Evolutionary conservation across 805 yeast species (phyloP).

Genomic region (Hermanozyma aechmeae): DNA sequence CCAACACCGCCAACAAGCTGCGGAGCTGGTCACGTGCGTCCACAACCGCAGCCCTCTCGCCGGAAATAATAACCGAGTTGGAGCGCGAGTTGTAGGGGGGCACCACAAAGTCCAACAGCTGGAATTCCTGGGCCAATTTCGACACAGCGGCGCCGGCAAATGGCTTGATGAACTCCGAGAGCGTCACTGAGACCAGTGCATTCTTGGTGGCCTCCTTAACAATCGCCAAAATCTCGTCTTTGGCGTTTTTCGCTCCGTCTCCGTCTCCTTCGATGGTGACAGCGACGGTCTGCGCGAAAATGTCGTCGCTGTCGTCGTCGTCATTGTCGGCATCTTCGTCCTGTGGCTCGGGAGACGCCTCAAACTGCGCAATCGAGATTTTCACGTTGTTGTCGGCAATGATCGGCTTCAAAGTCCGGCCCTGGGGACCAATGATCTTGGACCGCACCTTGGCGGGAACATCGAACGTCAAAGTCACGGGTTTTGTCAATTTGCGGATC

Average conservation of each 20-base stretch:
- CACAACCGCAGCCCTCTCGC: conserved; percentile 61
- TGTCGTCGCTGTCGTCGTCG: conserved; percentile 44
- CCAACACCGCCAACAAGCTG: conserved; percentile 34
- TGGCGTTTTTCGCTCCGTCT: conserved; percentile 74
- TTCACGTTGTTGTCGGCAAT: conserved; percentile 57
- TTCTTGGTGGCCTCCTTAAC: conserved; percentile 67
- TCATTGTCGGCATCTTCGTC: conserved; percentile 45
- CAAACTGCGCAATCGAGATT: conserved; percentile 52
- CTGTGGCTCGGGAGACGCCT: conserved; percentile 8
- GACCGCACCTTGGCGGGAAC: conserved; percentile 76
- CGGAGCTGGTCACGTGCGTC: conserved; percentile 45
- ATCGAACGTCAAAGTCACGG: conserved; percentile 47
- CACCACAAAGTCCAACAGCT: conserved; percentile 21
- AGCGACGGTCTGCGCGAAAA: conserved; percentile 48
- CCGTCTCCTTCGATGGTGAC: conserved; percentile 75
- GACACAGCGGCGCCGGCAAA: conserved; percentile 21
- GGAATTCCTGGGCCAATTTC: conserved; percentile 12
- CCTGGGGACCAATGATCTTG: conserved; percentile 79
- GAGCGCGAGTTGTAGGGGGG: conserved; percentile 29
- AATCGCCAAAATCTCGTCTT: conserved; percentile 56
- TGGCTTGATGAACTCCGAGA: conserved; percentile 28
- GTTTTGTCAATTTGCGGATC: conserved; percentile 68
- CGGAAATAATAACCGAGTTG: conserved; percentile 43
- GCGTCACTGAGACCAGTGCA: conserved; percentile 40
- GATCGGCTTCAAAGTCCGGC: conserved; percentile 73